Percentiles rank a stretch among this genome's conserved stretches.
Evolutionary conservation across 2,329 filamentous ascomycete genomes (phyloP).

Genomic region (Cladosporium sp.): DNA sequence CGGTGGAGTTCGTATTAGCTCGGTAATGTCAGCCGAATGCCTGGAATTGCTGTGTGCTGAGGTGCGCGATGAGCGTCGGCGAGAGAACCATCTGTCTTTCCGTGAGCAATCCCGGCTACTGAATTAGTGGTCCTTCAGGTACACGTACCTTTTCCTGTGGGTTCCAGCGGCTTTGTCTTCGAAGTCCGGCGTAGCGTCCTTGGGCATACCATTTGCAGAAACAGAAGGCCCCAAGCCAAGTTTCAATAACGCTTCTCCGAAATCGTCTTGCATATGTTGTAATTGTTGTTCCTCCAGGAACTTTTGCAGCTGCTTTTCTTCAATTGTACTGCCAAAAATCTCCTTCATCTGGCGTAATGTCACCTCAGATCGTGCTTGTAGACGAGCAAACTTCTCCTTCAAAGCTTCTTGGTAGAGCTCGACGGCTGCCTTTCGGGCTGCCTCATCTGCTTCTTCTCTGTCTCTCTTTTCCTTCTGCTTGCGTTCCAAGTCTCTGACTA

Average conservation of each 20-base stretch:
- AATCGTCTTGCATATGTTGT: neutral
- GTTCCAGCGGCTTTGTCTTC: neutral
- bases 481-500: neutral
- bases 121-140: neutral
- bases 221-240: neutral
- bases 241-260: neutral
- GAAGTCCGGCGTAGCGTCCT: no score
- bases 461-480: constrained; percentile 2
- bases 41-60: neutral
- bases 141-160: neutral
- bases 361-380: neutral
- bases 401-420: neutral
- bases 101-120: neutral
- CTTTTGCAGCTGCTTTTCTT: neutral
- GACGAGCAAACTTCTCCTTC: neutral
- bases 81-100: constrained; percentile 2
- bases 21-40: neutral
- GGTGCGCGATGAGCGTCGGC: neutral
- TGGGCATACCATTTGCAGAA: neutral
- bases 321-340: neutral
- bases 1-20: no score
- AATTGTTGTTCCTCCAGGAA: constrained; percentile 5
- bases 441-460: neutral
- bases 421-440: neutral
- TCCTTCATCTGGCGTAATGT: neutral